Evolutionary conservation across 768 basidiomycete species (phyloP).

Genomic region (Mrakia gelida): DNA sequence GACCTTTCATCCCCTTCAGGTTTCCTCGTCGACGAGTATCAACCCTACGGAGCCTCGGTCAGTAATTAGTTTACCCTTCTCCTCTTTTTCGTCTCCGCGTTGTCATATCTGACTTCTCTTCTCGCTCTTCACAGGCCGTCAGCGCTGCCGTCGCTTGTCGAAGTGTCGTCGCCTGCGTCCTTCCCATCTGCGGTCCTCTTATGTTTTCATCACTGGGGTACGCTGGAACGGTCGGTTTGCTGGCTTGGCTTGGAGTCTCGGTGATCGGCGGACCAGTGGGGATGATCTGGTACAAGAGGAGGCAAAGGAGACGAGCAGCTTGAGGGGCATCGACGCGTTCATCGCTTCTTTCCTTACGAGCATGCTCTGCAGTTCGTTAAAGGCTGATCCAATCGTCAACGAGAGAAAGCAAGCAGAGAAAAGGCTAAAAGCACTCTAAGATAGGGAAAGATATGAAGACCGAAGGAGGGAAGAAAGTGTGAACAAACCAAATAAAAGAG

Average conservation of each 20-base stretch:
- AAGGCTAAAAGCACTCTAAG: too few relatives aligned
- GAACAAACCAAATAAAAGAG: too few relatives aligned
- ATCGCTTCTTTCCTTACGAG: too few relatives aligned
- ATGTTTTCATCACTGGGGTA: not conserved
- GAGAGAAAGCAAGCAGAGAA: too few relatives aligned
- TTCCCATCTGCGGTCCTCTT: not conserved
- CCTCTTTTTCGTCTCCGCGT: not conserved
- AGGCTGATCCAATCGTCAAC: too few relatives aligned
- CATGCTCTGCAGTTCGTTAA: too few relatives aligned
- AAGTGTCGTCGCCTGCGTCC: not conserved
- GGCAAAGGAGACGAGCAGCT: not conserved
- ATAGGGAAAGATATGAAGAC: too few relatives aligned
- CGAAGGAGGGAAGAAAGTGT: too few relatives aligned
- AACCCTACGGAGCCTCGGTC: not conserved
- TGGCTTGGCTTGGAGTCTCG: not conserved
- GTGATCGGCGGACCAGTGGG: not conserved
- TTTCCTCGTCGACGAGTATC: constrained; percentile 4
- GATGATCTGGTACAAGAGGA: constrained; percentile 7
- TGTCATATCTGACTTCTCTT: not conserved
- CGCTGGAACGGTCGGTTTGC: not conserved
- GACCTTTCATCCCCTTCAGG: not conserved
- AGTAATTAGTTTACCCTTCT: not conserved
- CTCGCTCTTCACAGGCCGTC: not conserved
- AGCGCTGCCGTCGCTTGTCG: not conserved
- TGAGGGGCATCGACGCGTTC: too few relatives aligned